Conservation (phyloP, 2,329 filamentous ascomycete genomes). For the Paecilomyces niveus region DNA sequence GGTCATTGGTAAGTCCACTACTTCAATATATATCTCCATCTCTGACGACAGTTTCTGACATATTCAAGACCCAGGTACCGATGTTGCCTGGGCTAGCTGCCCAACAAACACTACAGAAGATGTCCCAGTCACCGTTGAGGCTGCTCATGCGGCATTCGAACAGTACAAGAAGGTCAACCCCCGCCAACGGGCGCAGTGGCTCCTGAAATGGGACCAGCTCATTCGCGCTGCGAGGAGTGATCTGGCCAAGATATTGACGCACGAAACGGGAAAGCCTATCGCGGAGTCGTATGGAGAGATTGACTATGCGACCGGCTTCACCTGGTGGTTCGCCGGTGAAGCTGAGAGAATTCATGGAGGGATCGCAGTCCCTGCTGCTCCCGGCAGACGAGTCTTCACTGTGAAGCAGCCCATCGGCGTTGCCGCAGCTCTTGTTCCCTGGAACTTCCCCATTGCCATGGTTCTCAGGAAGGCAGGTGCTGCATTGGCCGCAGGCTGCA, state of each 20-base stretch:
- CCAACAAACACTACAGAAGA: constrained; percentile 41
- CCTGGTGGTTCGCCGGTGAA: constrained; percentile 55
- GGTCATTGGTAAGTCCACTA: constrained; percentile 34
- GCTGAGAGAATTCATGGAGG: constrained; percentile 58
- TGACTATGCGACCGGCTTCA: constrained; percentile 49
- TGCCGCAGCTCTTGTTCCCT: constrained; percentile 61
- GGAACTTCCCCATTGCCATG: constrained; percentile 66
- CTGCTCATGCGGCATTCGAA: constrained; percentile 55
- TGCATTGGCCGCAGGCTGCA: constrained; percentile 64
- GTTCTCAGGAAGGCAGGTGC: constrained; percentile 61
- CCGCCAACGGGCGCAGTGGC: constrained; percentile 52
- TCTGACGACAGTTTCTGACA: background rate
- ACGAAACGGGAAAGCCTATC: constrained; percentile 55
- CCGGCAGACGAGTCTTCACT: constrained; percentile 60
- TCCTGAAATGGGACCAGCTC: constrained; percentile 59
- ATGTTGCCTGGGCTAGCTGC: constrained; percentile 7
- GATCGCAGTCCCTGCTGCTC: constrained; percentile 51
- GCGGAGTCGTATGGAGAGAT: constrained; percentile 49
- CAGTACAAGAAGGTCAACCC: constrained; percentile 55
- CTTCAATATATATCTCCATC: background rate
- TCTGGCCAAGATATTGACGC: constrained; percentile 55
- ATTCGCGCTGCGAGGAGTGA: constrained; percentile 58
- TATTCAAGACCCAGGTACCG: constrained; percentile 8
- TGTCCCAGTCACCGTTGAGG: constrained; percentile 53
- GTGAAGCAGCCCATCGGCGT: constrained; percentile 71